These are phyloP conservation scores for Cadophora sp. DNA, from an alignment of 2,329 filamentous ascomycete species.

Conservation along the genomic window DNA sequence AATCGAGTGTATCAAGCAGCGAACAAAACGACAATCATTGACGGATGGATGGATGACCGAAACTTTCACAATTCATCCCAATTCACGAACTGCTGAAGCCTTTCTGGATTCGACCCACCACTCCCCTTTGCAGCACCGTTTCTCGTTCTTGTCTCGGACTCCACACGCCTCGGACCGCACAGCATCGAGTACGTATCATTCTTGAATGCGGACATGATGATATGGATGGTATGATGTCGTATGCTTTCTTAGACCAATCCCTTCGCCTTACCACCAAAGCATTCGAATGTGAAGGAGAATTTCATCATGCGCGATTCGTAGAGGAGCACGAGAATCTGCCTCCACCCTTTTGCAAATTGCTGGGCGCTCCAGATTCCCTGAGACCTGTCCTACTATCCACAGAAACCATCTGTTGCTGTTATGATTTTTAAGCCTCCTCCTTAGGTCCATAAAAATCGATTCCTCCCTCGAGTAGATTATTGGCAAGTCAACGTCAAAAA, in stretches of 20 bases:
- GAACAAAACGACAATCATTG: neutral
- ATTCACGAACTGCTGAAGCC: neutral
- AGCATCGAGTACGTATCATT: neutral
- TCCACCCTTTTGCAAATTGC: neutral
- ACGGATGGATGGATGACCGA: neutral
- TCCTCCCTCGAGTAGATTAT: too few relatives aligned
- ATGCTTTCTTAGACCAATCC: neutral
- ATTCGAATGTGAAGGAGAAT: neutral
- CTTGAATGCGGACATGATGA: neutral
- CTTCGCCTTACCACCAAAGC: neutral
- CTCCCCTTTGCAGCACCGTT: neutral
- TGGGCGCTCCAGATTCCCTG: too few relatives aligned
- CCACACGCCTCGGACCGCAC: neutral
- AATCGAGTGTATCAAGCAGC: neutral
- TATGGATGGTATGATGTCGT: neutral
- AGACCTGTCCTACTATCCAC: too few relatives aligned
- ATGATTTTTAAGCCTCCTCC: too few relatives aligned
- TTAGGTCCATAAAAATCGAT: too few relatives aligned
- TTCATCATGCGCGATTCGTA: neutral
- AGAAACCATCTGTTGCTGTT: too few relatives aligned
- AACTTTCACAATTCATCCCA: neutral
- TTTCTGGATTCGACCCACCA: neutral
- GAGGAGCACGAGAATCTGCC: neutral
- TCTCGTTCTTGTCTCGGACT: neutral
- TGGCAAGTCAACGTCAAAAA: too few relatives aligned